Conservation (phyloP, 1,284 basidiomycete species). For the Thelephora terrestris region DNA sequence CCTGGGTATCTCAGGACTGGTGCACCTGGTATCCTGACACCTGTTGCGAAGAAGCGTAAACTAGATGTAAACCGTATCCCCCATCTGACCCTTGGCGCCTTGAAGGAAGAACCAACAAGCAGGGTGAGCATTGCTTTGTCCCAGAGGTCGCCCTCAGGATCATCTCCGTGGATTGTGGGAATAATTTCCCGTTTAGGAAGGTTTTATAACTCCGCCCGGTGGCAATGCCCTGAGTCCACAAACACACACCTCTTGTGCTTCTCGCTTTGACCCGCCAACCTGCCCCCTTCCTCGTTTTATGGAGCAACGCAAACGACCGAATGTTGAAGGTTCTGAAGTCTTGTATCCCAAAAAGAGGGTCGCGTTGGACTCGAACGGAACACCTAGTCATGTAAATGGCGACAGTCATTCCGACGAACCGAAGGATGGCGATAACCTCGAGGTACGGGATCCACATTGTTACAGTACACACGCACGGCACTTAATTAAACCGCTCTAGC, state of each 20-base stretch:
- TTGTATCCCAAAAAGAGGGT: conserved; percentile 56
- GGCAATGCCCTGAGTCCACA: conserved; percentile 4
- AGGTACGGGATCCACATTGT: conserved; percentile 36
- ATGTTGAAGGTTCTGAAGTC: conserved; percentile 43
- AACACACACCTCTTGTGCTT: conserved; percentile 5
- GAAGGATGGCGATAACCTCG: conserved; percentile 53
- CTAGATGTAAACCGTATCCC: no score
- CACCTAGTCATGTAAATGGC: conserved; percentile 51
- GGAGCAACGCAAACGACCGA: conserved; percentile 57
- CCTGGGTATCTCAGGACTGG: no score
- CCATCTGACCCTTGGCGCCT: no score
- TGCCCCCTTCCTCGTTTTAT: conserved; percentile 19
- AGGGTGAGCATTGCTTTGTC: no score
- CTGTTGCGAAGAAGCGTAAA: no score
- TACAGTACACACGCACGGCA: conserved; percentile 1
- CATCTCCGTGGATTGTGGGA: no score
- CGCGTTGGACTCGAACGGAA: conserved; percentile 42
- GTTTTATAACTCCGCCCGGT: conserved; percentile 4
- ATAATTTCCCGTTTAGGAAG: neutral
- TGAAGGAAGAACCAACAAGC: no score
- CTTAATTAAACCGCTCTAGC: conserved; percentile 26
- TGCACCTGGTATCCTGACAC: no score
- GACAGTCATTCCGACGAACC: conserved; percentile 41
- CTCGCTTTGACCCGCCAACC: conserved; percentile 6
- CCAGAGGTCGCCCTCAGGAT: no score